Conservation (phyloP, 306 rosid species). For the Carpinus fangiana region DNA sequence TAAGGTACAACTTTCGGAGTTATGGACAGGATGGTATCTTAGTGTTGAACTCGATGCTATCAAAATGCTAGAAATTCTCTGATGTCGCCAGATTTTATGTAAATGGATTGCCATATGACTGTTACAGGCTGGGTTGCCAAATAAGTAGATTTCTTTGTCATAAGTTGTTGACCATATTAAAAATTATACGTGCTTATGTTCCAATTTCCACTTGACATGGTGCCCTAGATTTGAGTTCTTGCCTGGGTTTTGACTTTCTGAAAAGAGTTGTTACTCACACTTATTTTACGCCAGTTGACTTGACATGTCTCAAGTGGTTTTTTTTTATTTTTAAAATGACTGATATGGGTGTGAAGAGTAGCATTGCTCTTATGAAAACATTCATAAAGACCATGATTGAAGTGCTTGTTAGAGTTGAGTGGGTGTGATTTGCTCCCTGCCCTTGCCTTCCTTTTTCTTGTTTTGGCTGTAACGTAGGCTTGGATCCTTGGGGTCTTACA, state of each 20-base stretch:
- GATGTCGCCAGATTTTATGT: neutral
- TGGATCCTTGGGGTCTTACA: too few relatives aligned
- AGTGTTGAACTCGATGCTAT: neutral
- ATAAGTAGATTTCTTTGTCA: neutral
- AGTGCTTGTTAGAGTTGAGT: too few relatives aligned
- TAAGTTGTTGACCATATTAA: neutral
- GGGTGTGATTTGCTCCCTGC: too few relatives aligned
- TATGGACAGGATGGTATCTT: neutral
- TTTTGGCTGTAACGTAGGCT: too few relatives aligned
- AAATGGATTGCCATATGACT: neutral
- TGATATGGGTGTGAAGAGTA: too few relatives aligned
- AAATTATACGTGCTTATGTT: neutral
- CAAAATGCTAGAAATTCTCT: neutral
- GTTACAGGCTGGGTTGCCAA: neutral
- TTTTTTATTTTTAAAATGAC: too few relatives aligned
- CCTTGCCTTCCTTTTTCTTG: too few relatives aligned
- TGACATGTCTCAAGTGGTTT: too few relatives aligned
- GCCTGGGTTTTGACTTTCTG: neutral
- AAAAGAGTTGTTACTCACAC: too few relatives aligned
- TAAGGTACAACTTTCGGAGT: neutral
- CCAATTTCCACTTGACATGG: neutral
- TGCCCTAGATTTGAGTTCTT: neutral
- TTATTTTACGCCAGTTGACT: too few relatives aligned
- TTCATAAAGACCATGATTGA: too few relatives aligned
- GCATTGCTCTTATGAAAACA: too few relatives aligned